Conservation (phyloP, 2,329 filamentous ascomycete genomes). For the Aspergillus unguis region DNA sequence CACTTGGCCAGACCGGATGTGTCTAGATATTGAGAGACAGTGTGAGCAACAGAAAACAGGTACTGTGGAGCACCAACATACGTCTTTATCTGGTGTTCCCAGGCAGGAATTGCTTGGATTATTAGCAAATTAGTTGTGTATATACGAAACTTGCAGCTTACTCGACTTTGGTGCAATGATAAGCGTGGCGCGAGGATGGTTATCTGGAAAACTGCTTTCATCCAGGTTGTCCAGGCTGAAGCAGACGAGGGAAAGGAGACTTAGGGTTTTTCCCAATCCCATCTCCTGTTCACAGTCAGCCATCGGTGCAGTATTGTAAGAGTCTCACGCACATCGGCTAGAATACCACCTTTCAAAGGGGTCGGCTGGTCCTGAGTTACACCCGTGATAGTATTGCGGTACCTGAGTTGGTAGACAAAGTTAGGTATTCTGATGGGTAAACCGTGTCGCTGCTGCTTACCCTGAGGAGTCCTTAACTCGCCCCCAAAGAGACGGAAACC, state of each 20-base stretch:
- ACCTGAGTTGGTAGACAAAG: constrained; percentile 1
- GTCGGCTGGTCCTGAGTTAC: not conserved
- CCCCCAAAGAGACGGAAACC: constrained; percentile 6
- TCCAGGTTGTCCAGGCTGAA: not conserved
- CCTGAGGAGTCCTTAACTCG: not conserved
- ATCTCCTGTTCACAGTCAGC: constrained; percentile 7
- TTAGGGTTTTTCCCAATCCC: constrained; percentile 9
- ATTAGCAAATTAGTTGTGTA: not conserved
- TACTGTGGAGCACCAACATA: not conserved
- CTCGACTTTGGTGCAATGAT: constrained; percentile 5
- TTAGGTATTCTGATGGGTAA: not conserved
- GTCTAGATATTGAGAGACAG: not conserved
- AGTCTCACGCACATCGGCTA: constrained; percentile 4
- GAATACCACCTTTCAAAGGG: constrained; percentile 1
- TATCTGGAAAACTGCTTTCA: not conserved
- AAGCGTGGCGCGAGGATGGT: not conserved
- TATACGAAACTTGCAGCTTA: not conserved
- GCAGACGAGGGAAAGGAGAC: constrained; percentile 1
- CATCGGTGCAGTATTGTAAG: not conserved
- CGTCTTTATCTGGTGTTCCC: constrained; percentile 5
- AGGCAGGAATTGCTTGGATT: not conserved
- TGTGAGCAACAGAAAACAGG: not conserved
- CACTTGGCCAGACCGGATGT: not conserved
- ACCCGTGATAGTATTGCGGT: constrained; percentile 7
- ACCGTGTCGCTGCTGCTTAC: not conserved